Conservation (phyloP, 2,329 filamentous ascomycete genomes). For the Coniochaeta hoffmannii region DNA sequence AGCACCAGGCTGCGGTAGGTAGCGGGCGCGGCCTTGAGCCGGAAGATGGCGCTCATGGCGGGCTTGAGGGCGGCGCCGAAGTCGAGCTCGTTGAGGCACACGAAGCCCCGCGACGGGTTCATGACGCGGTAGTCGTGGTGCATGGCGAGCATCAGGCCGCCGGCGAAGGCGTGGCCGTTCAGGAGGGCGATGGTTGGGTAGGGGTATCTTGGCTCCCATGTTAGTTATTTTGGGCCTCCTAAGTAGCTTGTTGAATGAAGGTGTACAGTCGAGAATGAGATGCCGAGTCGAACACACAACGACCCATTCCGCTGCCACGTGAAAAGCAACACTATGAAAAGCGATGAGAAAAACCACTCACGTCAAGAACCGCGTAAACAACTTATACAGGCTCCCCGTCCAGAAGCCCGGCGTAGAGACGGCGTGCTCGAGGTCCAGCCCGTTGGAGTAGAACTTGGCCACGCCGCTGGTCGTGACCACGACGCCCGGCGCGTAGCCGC, state of each 20-base stretch:
- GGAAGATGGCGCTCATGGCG: constrained; percentile 68
- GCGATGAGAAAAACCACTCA: constrained; percentile 17
- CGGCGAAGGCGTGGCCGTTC: constrained; percentile 77
- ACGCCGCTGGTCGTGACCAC: constrained; percentile 70
- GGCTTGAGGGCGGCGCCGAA: constrained; percentile 70
- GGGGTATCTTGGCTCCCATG: constrained; percentile 43
- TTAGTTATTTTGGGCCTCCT: neutral
- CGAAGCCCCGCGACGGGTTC: constrained; percentile 61
- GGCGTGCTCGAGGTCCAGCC: constrained; percentile 69
- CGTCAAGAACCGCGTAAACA: constrained; percentile 60
- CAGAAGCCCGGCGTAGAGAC: constrained; percentile 51
- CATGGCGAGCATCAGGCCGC: constrained; percentile 74
- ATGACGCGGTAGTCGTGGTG: constrained; percentile 79
- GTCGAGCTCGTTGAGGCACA: constrained; percentile 76
- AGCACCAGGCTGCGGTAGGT: constrained; percentile 60
- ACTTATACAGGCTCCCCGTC: constrained; percentile 49
- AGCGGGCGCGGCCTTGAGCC: constrained; percentile 53
- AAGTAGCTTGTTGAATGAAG: neutral
- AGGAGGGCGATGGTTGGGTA: constrained; percentile 78
- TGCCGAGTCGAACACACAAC: too few relatives aligned
- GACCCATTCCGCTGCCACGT: neutral
- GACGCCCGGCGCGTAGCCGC: constrained; percentile 57
- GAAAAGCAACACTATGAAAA: neutral
- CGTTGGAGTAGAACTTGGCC: constrained; percentile 76
- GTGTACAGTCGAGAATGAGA: too few relatives aligned